These are phyloP conservation scores for Ceratocystis papillata DNA, from an alignment of 2,329 filamentous ascomycete genomes.

Conservation along the genomic window DNA sequence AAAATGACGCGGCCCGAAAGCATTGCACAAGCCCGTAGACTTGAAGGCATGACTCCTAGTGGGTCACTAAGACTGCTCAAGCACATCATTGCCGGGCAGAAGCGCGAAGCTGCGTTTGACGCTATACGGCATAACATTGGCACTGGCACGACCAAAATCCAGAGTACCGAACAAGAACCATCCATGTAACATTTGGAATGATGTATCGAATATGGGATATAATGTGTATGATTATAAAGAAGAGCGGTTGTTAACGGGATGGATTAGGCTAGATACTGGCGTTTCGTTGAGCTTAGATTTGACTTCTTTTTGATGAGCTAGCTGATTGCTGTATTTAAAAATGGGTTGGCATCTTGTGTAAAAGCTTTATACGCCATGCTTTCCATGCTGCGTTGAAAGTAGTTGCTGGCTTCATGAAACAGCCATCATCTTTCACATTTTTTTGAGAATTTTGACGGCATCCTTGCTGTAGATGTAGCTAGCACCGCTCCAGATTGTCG, in stretches of 20 bases:
- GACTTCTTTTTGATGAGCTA: conserved; percentile 2
- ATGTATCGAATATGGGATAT: not conserved
- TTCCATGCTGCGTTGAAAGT: not conserved
- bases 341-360: conserved; percentile 14
- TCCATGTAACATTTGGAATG: not conserved
- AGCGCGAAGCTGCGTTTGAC: conserved; percentile 22
- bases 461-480: conserved; percentile 88
- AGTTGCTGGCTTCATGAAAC: not conserved
- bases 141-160: not conserved
- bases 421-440: conserved; percentile 21
- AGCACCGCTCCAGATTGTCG: conserved; percentile 85
- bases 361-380: not conserved
- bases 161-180: not conserved
- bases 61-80: conserved; percentile 51
- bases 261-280: not conserved
- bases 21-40: conserved; percentile 73
- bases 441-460: conserved; percentile 70
- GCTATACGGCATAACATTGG: conserved; percentile 15
- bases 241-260: not conserved
- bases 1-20: conserved; percentile 65
- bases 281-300: conserved; percentile 2
- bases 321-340: not conserved
- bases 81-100: conserved; percentile 37
- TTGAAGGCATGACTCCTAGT: conserved; percentile 65
- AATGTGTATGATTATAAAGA: conserved; percentile 5